Evolutionary conservation across 768 basidiomycete species (phyloP), one percentile per base, ranked within the genome.

Genomic region (Kwoniella sp.): DNA sequence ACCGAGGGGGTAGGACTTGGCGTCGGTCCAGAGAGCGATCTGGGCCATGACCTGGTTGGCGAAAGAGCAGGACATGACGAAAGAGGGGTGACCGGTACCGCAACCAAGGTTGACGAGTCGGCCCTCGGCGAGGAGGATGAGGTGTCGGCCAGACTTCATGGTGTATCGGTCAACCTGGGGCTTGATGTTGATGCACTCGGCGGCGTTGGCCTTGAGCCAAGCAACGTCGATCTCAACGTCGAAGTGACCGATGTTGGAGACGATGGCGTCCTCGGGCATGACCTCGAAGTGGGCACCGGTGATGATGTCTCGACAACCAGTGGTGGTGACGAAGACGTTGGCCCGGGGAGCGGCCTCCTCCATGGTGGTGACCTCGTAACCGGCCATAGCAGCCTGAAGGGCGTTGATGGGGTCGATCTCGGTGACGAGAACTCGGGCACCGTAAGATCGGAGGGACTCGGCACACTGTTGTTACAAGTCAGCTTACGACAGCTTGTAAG

Each of bases 391-490:
- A 72, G 96, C 96, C 82, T 99, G 96, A 64, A 99, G 89, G 54
- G 95, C 96, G 81, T 99, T 99, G 88, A 99, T 99, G 68, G 96
- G 96, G 83, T 99, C 96, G 80, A 99, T 96, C 82, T 99, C 96
- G 68, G 96, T 97, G 78, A 99, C 80, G 73, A 99, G 74, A 47
- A 98, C 95, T 76, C 96, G 94, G 68, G 93, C 88, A 79, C 96
- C 96, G 81, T 98, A 99, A n/a, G 92, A 90, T 55, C 88, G 87
- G 74, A 99, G 88, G 22, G 96, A 92, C 82, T 98, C 93, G 59
- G 95, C 95, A 80, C 96, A 99, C 72, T 74, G 61, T 9, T 10
- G 12, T 8, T 1, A 24, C 27, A 5, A 19, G 22, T 26, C 24
- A 47, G 30, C 55, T 13, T 5, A 54, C 19, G 27, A 54, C 33